Percentiles rank a stretch among this genome's conserved stretches.
Evolutionary conservation across 1,139 yeast genomes (phyloP).

Genomic region (Blastobotrys buckinghamii): DNA sequence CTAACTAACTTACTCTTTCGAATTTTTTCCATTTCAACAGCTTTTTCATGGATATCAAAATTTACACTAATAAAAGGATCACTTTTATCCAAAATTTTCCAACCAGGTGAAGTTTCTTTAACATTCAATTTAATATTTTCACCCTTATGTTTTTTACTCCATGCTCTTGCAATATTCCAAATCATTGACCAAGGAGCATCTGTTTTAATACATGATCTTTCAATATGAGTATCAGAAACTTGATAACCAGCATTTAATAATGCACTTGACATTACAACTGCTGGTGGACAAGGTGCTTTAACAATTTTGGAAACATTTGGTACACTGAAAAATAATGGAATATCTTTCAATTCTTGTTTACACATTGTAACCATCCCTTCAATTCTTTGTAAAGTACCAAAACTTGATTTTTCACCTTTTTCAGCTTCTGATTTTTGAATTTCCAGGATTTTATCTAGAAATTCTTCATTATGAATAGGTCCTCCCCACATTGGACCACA

Average conservation of each 20-base stretch:
- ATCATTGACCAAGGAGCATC: constrained; percentile 79
- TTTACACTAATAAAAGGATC: constrained; percentile 33
- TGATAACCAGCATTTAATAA: constrained; percentile 78
- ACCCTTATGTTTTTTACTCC: constrained; percentile 45
- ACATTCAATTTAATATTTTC: constrained; percentile 31
- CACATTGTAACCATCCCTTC: constrained; percentile 92
- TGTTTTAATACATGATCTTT: constrained; percentile 80
- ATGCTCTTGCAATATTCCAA: constrained; percentile 65
- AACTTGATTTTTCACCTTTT: constrained; percentile 43
- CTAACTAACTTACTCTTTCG: constrained; percentile 77
- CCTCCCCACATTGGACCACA: constrained; percentile 99
- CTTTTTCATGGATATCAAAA: constrained; percentile 47
- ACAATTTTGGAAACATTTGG: constrained; percentile 68
- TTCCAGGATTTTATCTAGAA: constrained; percentile 56
- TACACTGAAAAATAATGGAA: constrained; percentile 79
- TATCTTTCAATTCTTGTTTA: constrained; percentile 50
- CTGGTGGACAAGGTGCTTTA: constrained; percentile 79
- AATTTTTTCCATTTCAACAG: constrained; percentile 49
- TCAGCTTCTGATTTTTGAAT: constrained; percentile 36
- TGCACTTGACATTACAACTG: constrained; percentile 67
- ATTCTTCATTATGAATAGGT: constrained; percentile 59
- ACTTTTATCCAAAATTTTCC: constrained; percentile 46
- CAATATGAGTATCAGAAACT: constrained; percentile 84
- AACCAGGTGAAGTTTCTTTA: constrained; percentile 58
- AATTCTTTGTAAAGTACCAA: constrained; percentile 77